Evolutionary conservation across 768 basidiomycete genomes (phyloP).

Genomic region (Kwoniella mangroviensis): DNA sequence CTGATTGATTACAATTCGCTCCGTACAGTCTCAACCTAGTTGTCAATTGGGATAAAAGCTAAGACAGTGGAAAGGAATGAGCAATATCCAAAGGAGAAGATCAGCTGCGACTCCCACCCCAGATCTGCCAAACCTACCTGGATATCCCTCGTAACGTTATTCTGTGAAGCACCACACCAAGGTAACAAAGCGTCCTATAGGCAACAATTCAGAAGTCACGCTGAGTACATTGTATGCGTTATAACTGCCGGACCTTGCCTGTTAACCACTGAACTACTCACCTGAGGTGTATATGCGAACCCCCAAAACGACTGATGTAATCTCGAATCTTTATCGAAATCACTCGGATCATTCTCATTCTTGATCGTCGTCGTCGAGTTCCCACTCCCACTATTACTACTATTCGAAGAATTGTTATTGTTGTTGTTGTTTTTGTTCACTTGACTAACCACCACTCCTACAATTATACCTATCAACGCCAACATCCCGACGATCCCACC

Average conservation of each 20-base stretch:
- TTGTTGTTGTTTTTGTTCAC: slow-evolving; percentile 57
- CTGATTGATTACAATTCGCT: slow-evolving; percentile 62
- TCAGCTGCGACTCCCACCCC: background rate
- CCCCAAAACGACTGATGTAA: slow-evolving; percentile 81
- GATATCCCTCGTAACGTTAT: slow-evolving; percentile 55
- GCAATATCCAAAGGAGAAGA: background rate
- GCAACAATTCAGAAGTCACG: background rate
- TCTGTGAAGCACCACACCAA: slow-evolving; percentile 47
- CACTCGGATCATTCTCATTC: slow-evolving; percentile 73
- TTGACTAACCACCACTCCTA: slow-evolving; percentile 71
- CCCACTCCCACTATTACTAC: slow-evolving; percentile 34
- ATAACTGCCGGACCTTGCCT: no score
- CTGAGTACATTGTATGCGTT: background rate
- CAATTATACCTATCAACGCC: slow-evolving; percentile 62
- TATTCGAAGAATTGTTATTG: slow-evolving; percentile 2
- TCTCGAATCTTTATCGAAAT: slow-evolving; percentile 71
- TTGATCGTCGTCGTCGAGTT: slow-evolving; percentile 56
- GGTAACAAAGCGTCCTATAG: slow-evolving; percentile 37
- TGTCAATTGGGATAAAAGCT: slow-evolving; percentile 86
- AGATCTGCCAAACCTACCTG: slow-evolving; percentile 31
- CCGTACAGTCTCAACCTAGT: slow-evolving; percentile 70
- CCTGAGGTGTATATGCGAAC: slow-evolving; percentile 78
- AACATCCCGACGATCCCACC: slow-evolving; percentile 65
- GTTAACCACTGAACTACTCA: slow-evolving; percentile 22
- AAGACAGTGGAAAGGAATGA: background rate